A percentile compares a stretch with the other conserved stretches of the same genome.
Conservation (phyloP, 495 filamentous ascomycete species). For the Acidiella bohemica region DNA sequence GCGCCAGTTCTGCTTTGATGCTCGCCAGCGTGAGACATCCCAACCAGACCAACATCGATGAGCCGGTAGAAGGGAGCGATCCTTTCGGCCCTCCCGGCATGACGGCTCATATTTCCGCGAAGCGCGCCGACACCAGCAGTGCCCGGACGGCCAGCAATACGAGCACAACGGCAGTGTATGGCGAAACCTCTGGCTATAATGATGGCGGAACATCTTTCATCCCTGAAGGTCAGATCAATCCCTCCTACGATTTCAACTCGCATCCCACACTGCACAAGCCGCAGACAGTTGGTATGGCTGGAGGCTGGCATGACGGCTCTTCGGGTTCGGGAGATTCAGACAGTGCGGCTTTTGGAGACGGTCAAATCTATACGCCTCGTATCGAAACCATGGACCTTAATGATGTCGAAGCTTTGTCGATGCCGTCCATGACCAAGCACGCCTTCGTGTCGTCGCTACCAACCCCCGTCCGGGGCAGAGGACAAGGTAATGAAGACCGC, state of each 20-base stretch:
- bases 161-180: not conserved
- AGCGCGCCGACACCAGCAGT: constrained; percentile 27
- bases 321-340: constrained; percentile 14
- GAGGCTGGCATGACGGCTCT: constrained; percentile 24
- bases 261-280: not conserved
- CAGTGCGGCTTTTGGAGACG: not conserved
- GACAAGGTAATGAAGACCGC: constrained; percentile 27
- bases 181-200: constrained; percentile 18
- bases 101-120: constrained; percentile 20
- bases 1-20: constrained; percentile 3
- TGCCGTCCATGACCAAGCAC: not conserved
- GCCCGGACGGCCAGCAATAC: constrained; percentile 9
- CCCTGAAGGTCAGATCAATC: no score
- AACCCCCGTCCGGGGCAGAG: not conserved
- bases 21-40: not conserved
- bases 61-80: constrained; percentile 14
- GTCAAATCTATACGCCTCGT: not conserved
- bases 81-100: constrained; percentile 21
- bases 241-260: constrained; percentile 3
- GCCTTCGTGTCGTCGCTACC: no score
- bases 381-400: not conserved
- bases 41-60: not conserved
- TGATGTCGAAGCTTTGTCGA: not conserved
- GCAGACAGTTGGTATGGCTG: not conserved
- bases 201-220: no score